A percentile compares a stretch with the other conserved stretches of the same genome.
phyloP scores from a whole-genome alignment of 345 rosid genomes.

The Capsella bursapastoris region DNA sequence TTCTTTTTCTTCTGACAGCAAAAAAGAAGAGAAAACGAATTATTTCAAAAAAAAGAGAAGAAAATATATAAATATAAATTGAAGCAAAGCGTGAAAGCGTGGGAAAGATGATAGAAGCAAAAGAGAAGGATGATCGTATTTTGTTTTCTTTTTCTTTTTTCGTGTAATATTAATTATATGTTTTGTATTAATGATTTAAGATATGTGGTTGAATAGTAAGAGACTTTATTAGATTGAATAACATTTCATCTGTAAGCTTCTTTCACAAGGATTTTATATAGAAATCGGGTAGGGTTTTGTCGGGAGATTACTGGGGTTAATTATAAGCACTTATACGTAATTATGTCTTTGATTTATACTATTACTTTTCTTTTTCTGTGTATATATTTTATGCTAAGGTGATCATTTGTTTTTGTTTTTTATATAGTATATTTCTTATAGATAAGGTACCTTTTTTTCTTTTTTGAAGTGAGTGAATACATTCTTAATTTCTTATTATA shows the following conservation, averaged over 20 bases:
- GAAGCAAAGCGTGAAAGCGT: conserved; percentile 46
- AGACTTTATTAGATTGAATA: conserved; percentile 1
- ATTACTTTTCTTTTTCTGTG: not conserved
- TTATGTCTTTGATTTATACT: conserved; percentile 8
- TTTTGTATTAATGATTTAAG: conserved; percentile 4
- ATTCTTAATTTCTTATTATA: not conserved
- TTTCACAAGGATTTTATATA: conserved; percentile 23
- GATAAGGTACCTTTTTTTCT: not conserved
- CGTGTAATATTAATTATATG: not conserved
- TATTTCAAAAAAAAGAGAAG: not conserved
- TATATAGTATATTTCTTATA: not conserved
- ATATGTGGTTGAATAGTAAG: conserved; percentile 23
- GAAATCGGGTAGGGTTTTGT: conserved; percentile 30
- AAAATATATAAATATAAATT: conserved; percentile 11
- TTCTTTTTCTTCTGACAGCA: conserved; percentile 7
- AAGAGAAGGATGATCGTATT: conserved; percentile 27
- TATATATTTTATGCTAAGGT: not conserved
- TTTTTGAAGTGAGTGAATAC: not conserved
- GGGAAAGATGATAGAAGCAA: conserved; percentile 37
- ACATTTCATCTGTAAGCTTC: conserved; percentile 26
- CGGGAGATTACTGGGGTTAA: conserved; percentile 22
- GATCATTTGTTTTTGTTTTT: conserved; percentile 28
- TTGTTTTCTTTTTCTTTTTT: conserved; percentile 31
- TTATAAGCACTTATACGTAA: conserved; percentile 34
- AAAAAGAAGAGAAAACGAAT: conserved; percentile 14